Conservation (phyloP, 345 rosid species). For the Syzygium jambos region DNA sequence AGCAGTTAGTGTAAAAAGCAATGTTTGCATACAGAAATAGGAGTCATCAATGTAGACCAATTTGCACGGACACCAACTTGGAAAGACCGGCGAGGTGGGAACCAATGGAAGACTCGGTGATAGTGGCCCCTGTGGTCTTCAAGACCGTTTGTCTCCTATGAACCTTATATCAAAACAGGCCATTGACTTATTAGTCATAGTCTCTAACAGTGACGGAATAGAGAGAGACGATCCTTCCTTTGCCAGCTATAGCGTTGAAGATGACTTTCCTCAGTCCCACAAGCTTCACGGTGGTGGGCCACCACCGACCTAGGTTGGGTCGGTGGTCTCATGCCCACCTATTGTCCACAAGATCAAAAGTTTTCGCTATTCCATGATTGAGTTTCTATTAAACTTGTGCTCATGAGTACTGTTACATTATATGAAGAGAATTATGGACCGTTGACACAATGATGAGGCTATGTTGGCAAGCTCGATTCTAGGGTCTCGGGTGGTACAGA, state of each 20-base stretch:
- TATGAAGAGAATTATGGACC: background rate
- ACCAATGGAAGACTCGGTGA: background rate
- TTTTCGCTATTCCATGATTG: background rate
- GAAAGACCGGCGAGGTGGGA: background rate
- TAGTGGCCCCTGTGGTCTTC: background rate
- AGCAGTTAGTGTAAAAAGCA: background rate
- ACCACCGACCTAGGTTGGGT: background rate
- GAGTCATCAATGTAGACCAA: background rate
- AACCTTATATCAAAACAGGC: no score
- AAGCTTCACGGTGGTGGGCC: background rate
- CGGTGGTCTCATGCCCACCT: background rate
- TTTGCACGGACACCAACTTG: background rate
- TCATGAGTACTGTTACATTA: background rate
- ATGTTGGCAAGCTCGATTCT: background rate
- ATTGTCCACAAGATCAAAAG: background rate
- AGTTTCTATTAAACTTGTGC: background rate
- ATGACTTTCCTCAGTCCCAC: background rate
- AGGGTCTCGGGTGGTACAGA: background rate
- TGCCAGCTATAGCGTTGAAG: background rate
- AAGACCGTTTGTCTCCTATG: background rate
- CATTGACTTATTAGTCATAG: background rate
- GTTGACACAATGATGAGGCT: fast-evolving
- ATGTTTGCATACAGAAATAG: background rate
- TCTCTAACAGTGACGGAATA: background rate
- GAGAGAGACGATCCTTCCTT: background rate